Conservation (phyloP, 768 basidiomycete species). For the Naganishia vaughanmartiniae region DNA sequence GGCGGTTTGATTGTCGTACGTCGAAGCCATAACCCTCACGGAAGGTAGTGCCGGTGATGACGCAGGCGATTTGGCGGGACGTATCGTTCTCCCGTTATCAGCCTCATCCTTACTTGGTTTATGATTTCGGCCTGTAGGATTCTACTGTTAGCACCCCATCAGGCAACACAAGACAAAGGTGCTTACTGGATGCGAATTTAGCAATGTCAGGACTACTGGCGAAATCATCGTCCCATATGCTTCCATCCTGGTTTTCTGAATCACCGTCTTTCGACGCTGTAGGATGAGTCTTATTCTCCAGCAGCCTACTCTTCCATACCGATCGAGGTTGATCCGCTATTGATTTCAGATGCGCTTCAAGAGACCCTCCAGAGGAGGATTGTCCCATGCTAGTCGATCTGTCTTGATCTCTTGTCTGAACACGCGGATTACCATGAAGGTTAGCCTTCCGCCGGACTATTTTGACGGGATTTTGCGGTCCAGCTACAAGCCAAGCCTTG, state of each 20-base stretch:
- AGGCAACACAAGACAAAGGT: slow-evolving; percentile 7
- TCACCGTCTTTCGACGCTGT: background rate
- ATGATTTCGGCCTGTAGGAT: background rate
- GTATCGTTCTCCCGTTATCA: slow-evolving; percentile 39
- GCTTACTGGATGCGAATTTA: slow-evolving; percentile 68
- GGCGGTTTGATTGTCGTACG: background rate
- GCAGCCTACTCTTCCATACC: slow-evolving; percentile 13
- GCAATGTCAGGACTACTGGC: slow-evolving; percentile 83
- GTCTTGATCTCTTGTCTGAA: slow-evolving; percentile 12
- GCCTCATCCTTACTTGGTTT: slow-evolving; percentile 42
- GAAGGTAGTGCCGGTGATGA: background rate
- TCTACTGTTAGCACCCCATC: background rate
- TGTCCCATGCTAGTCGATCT: slow-evolving; percentile 27
- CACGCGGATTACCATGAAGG: slow-evolving; percentile 24
- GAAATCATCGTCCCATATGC: slow-evolving; percentile 99
- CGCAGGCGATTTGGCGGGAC: slow-evolving; percentile 15
- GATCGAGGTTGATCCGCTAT: slow-evolving; percentile 11
- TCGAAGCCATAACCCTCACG: background rate
- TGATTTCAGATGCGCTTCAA: slow-evolving; percentile 37
- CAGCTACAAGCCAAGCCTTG: background rate
- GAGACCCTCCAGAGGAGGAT: slow-evolving; percentile 42
- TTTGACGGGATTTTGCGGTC: slow-evolving; percentile 34
- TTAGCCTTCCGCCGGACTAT: slow-evolving; percentile 40
- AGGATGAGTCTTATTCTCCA: background rate
- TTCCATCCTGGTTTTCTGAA: slow-evolving; percentile 49